Percentiles rank a stretch among this genome's conserved stretches.
Evolutionary conservation across 176 grass and related monocot species (phyloP).

Genomic region (Bromus sterilis): DNA sequence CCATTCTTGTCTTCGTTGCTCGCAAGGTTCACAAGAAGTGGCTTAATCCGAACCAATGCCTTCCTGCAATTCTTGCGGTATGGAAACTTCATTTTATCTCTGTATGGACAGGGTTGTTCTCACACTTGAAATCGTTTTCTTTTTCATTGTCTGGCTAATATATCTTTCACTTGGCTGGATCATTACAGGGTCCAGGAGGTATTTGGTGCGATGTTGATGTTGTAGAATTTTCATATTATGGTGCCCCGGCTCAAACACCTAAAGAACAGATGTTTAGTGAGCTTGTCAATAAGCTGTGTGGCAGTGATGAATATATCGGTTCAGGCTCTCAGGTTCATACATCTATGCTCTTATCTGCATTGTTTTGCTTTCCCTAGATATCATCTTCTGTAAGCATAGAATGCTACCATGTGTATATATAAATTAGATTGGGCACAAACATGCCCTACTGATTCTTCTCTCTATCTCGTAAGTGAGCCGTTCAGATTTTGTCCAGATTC

Average conservation of each 20-base stretch:
- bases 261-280: constrained; percentile 88
- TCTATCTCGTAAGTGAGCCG: background rate
- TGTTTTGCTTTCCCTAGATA: constrained; percentile 1
- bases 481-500: constrained; percentile 6
- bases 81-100: background rate
- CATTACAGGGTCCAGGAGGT: constrained; percentile 88
- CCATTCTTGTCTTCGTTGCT: constrained; percentile 94
- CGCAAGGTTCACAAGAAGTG: constrained; percentile 87
- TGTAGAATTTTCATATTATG: constrained; percentile 96
- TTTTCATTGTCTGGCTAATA: background rate
- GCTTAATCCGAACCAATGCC: constrained; percentile 68
- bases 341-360: constrained; percentile 11
- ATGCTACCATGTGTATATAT: constrained; percentile 15
- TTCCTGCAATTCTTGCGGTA: constrained; percentile 86
- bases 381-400: background rate
- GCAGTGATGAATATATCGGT: constrained; percentile 87
- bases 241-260: constrained; percentile 78
- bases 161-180: constrained; percentile 32
- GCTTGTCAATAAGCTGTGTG: constrained; percentile 80
- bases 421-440: constrained; percentile 1
- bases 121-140: background rate
- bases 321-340: constrained; percentile 90
- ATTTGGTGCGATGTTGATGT: constrained; percentile 99
- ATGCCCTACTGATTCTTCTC: background rate
- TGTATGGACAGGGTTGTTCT: constrained; percentile 4